Base-by-base conservation (phyloP, 2,329 filamentous ascomycete species). In the Penicillium nordicum region DNA sequence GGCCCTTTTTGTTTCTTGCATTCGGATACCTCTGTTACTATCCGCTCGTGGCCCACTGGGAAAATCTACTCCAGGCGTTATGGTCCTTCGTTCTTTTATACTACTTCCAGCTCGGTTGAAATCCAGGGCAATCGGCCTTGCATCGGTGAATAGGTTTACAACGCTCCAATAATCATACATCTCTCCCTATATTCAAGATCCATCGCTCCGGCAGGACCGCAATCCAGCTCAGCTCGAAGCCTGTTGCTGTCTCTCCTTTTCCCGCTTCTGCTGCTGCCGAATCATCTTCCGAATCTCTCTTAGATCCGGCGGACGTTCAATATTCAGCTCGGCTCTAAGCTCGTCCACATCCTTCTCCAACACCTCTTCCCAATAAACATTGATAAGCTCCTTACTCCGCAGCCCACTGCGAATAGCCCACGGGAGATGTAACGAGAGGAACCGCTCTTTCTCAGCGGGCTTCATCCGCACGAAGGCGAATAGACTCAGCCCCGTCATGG, bases 341-440 rank as follows among this genome's bases (percentile, higher is more conserved):
- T 87, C 89, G 50, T 85, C 82, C 27, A 96, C 90, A 73, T 96
- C 88, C 55, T 86, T 89, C 77, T 92, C 88, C 63, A 99, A 76
- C 77, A 93, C 84, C 79, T 97, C 91, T 76, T 99, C 94, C 94
- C 94, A 99, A 71, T 96, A 99, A 1, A 99, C 87, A 73, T 97
- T 97, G 63, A 99, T 92, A 34, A 97, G 80, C 69, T 96, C 90
- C 67, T 88, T 85, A 46, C 86, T 83, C 53, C 83, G 78, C 62
- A 91, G 73, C 14, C 94, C 94, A 72, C 96, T 97, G 52, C 84
- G 79, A 43, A 97, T 75, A 36, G 94, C 94, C 94, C 94, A 99
- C 0, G 94, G 94, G 50, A 93, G 78, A 74, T 97, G 73, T 50
- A 76, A 57, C 29, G 65, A 66, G 52, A 78, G 88, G 69, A 97